These are phyloP conservation scores for Leavenworthia alabamica DNA, from an alignment of 345 rosid species.

Conservation along the genomic window DNA sequence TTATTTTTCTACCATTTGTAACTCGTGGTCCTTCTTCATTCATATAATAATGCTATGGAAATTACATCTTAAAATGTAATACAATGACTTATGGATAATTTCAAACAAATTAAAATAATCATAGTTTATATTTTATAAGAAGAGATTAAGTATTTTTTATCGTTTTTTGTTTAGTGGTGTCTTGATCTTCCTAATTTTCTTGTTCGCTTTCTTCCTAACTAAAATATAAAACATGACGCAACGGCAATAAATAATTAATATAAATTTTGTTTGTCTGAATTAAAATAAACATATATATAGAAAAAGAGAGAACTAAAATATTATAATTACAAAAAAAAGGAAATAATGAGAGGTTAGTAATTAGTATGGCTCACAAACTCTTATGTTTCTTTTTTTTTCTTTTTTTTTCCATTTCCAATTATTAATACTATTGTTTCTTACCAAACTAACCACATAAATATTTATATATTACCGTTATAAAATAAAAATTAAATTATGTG, in stretches of 20 bases:
- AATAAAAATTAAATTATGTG: constrained; percentile 19
- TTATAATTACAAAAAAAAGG: neutral
- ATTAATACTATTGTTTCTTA: constrained; percentile 58
- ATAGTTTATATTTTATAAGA: constrained; percentile 2
- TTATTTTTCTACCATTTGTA: neutral
- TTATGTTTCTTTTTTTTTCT: constrained; percentile 41
- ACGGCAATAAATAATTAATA: neutral
- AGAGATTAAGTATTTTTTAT: neutral
- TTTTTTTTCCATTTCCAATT: constrained; percentile 45
- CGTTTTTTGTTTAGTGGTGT: neutral
- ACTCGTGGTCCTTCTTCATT: constrained; percentile 29
- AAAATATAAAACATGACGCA: neutral
- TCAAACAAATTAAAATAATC: neutral
- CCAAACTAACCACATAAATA: constrained; percentile 52
- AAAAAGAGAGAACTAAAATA: neutral
- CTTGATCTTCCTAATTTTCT: neutral
- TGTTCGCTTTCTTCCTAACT: neutral
- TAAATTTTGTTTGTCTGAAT: no score
- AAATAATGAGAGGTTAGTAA: constrained; percentile 27
- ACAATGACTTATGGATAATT: neutral
- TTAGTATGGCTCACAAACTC: constrained; percentile 45
- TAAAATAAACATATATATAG: neutral
- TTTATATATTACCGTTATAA: constrained; percentile 20
- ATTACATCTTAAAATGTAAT: constrained; percentile 11
- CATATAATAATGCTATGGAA: neutral